These are phyloP conservation scores for Cupressus sempervirens DNA, from an alignment of 75 land plant genomes.

Conservation along the genomic window DNA sequence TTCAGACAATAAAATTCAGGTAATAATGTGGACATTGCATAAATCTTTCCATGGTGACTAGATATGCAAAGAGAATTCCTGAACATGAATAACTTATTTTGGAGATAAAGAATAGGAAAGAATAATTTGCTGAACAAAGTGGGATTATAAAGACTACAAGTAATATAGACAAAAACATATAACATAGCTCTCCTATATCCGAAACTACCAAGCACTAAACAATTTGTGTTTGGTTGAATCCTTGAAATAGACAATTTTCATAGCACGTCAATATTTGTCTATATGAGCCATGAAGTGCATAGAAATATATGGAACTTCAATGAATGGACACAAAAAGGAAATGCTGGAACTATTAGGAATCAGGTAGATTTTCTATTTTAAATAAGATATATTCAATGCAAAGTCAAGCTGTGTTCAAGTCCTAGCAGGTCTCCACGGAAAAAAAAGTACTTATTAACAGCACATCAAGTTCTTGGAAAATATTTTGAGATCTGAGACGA, in stretches of 20 bases:
- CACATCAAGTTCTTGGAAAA: neutral
- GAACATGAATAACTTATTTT: neutral
- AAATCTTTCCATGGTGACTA: neutral
- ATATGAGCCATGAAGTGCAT: neutral
- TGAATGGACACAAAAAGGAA: neutral
- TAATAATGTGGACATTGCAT: neutral
- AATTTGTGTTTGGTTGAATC: neutral
- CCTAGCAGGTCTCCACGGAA: neutral
- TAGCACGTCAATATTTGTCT: neutral
- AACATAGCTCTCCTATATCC: neutral
- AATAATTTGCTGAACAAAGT: neutral
- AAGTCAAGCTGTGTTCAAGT: no score
- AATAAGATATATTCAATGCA: no score
- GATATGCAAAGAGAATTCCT: neutral
- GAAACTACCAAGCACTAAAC: neutral
- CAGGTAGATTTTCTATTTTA: neutral
- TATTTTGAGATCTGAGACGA: neutral
- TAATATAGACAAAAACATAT: neutral
- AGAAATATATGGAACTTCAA: neutral
- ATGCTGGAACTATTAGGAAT: neutral
- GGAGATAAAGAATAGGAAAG: neutral
- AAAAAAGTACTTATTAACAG: neutral
- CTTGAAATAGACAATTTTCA: neutral
- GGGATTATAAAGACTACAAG: neutral
- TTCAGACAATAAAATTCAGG: neutral